These are phyloP conservation scores for Aciculosporium take DNA, from an alignment of 2,329 filamentous ascomycete species.

Conservation along the genomic window DNA sequence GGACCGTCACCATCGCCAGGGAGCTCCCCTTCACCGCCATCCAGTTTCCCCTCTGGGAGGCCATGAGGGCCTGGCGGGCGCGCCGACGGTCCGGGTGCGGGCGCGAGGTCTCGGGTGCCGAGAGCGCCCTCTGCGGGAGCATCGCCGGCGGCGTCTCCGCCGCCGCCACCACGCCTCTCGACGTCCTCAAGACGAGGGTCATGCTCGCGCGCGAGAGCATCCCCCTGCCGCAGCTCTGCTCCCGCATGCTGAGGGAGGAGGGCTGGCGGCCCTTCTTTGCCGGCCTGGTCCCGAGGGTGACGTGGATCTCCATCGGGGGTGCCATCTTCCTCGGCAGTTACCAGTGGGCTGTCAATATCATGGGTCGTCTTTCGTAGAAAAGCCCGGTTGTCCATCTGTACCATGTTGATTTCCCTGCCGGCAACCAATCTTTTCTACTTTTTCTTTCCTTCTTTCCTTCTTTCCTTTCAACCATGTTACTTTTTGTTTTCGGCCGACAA, in stretches of 20 bases:
- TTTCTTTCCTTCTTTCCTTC: no score
- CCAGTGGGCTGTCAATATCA: slow-evolving; percentile 69
- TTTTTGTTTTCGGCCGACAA: no score
- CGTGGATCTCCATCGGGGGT: slow-evolving; percentile 91
- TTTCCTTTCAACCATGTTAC: no score
- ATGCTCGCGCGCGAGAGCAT: slow-evolving; percentile 70
- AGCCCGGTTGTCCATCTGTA: no score
- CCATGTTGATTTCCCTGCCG: no score
- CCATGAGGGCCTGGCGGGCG: slow-evolving; percentile 56
- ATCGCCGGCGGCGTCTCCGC: slow-evolving; percentile 75
- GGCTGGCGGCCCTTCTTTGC: slow-evolving; percentile 59
- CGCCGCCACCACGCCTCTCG: slow-evolving; percentile 77
- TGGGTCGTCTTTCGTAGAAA: slow-evolving; percentile 24
- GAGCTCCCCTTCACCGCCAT: slow-evolving; percentile 96
- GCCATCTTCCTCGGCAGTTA: slow-evolving; percentile 92
- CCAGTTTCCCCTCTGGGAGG: slow-evolving; percentile 95
- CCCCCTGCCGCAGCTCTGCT: slow-evolving; percentile 44
- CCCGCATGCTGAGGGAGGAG: slow-evolving; percentile 47
- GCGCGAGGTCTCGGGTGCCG: slow-evolving; percentile 47
- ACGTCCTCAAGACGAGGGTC: slow-evolving; percentile 91
- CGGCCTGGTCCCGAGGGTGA: slow-evolving; percentile 66
- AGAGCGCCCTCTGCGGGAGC: slow-evolving; percentile 77
- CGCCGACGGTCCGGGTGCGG: slow-evolving; percentile 12
- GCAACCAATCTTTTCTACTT: no score
- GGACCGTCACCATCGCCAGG: slow-evolving; percentile 80